Conservation (phyloP, 208 protist genomes). For the Endotrypanum monterogeii region DNA sequence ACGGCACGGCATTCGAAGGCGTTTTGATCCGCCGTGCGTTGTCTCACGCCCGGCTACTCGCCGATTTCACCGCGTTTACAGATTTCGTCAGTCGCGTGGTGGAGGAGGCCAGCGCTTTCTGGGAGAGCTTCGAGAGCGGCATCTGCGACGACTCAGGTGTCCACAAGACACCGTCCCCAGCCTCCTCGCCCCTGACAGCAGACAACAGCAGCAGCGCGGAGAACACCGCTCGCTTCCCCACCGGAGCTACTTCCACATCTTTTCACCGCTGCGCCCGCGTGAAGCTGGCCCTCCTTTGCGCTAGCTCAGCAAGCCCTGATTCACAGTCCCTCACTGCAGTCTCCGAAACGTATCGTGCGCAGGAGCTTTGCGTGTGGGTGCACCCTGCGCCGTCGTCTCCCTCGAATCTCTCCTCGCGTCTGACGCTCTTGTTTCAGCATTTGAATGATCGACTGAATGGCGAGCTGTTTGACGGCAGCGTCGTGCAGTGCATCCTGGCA, state of each 20-base stretch:
- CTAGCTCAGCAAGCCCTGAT: not conserved
- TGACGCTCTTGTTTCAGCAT: slow-evolving; percentile 51
- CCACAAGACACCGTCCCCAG: not conserved
- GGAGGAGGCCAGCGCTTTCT: slow-evolving; percentile 37
- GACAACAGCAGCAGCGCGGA: not conserved
- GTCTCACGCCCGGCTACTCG: slow-evolving; percentile 54
- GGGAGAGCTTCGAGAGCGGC: slow-evolving; percentile 37
- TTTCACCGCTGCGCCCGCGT: slow-evolving; percentile 8
- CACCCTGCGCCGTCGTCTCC: not conserved
- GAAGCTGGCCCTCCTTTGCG: slow-evolving; percentile 19
- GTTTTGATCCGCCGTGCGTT: slow-evolving; percentile 60
- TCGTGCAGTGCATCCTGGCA: slow-evolving; percentile 50
- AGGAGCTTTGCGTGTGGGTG: slow-evolving; percentile 29
- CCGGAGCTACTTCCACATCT: not conserved
- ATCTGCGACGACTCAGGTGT: not conserved
- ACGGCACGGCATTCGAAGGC: slow-evolving; percentile 13
- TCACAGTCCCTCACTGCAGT: slow-evolving; percentile 4
- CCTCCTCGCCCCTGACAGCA: not conserved
- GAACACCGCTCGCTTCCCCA: not conserved
- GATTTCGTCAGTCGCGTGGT: slow-evolving; percentile 49
- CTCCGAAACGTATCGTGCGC: slow-evolving; percentile 10
- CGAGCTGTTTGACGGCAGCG: slow-evolving; percentile 68
- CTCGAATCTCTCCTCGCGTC: slow-evolving; percentile 17
- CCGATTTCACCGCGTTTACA: slow-evolving; percentile 50
- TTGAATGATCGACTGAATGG: slow-evolving; percentile 65